Evolutionary conservation across 1,284 basidiomycete genomes (phyloP).

Genomic region (Schizophyllum amplum): DNA sequence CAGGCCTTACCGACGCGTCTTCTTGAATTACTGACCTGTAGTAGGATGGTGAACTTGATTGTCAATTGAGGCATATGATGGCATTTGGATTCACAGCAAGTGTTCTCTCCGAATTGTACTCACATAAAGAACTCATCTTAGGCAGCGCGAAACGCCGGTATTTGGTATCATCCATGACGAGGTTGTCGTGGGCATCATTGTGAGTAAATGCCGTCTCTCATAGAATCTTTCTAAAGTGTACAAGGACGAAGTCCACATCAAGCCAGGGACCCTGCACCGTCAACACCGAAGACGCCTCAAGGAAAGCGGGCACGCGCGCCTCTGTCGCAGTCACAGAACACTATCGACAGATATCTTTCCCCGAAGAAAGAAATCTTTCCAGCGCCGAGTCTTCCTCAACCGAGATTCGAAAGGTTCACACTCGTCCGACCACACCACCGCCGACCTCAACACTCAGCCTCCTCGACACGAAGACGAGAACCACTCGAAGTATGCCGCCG

Average conservation of each 20-base stretch:
- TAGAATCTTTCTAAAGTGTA: too few relatives aligned
- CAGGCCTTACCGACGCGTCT: not conserved
- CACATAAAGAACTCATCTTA: not conserved
- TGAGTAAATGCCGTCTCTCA: too few relatives aligned
- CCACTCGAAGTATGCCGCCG: slow-evolving; percentile 42
- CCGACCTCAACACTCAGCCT: slow-evolving; percentile 36
- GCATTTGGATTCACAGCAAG: slow-evolving; percentile 41
- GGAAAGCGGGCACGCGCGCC: slow-evolving; percentile 3
- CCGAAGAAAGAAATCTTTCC: not conserved
- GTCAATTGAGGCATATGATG: slow-evolving; percentile 36
- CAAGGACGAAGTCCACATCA: slow-evolving; percentile 23
- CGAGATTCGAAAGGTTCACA: slow-evolving; percentile 2
- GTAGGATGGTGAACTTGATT: slow-evolving; percentile 19
- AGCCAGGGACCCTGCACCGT: slow-evolving; percentile 15
- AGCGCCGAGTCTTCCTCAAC: not conserved
- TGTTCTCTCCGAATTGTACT: not conserved
- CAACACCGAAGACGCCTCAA: slow-evolving; percentile 16
- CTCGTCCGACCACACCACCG: slow-evolving; percentile 11
- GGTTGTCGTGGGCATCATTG: slow-evolving; percentile 58
- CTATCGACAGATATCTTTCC: not conserved
- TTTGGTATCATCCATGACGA: slow-evolving; percentile 56
- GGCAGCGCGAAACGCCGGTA: slow-evolving; percentile 65
- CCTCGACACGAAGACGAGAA: slow-evolving; percentile 74
- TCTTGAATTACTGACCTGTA: not conserved
- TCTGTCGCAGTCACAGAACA: not conserved